Evolutionary conservation across 2,329 filamentous ascomycete species (phyloP), one percentile per base, ranked within the genome.

Genomic region (Cercospora zeina): DNA sequence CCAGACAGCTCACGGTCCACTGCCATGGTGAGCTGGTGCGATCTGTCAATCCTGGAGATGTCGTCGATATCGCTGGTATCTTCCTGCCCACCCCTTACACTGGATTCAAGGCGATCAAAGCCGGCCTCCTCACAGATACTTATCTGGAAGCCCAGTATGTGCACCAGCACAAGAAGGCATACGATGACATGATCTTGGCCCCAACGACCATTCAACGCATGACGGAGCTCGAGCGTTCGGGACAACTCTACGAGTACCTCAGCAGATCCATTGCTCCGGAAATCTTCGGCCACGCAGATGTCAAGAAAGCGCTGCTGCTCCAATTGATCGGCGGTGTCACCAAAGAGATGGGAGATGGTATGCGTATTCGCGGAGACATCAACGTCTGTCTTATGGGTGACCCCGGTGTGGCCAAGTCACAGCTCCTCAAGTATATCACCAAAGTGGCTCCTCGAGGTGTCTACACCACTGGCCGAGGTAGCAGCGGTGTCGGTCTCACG

Each of bases 331-430:
- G 95, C 65, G 95, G 95, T 80, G 93, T 97, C 1, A 95, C 88
- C 3, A 99, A 99, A 78, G 89, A 95, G 73, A 96, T 97, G 85
- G 92, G 92, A 57, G 95, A 99, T 73, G 95, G 95, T 64, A 97
- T 99, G 95, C 89, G 92, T 72, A 99, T 99, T 75, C 91, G 95
- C 83, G 95, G 95, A 71, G 95, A 99, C 74, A 96, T 99, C 81
- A 99, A 99, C 79, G 89, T 99, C 66, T 97, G 95, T 76, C 80
- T 99, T 73, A 99, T 99, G 95, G 95, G 95, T 83, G 95, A 99
- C 73, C 95, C 95, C 75, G 95, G 95, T 91, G 95, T 99, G 74
- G 95, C 95, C 80, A 99, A 99, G 80, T 99, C 95, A 37, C 95
- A 99, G 80, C 81, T 99, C 68, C 84, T 99, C 68, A 97, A 97